Conservation (phyloP, 2,329 filamentous ascomycete species). For the Colletotrichum sp. region DNA sequence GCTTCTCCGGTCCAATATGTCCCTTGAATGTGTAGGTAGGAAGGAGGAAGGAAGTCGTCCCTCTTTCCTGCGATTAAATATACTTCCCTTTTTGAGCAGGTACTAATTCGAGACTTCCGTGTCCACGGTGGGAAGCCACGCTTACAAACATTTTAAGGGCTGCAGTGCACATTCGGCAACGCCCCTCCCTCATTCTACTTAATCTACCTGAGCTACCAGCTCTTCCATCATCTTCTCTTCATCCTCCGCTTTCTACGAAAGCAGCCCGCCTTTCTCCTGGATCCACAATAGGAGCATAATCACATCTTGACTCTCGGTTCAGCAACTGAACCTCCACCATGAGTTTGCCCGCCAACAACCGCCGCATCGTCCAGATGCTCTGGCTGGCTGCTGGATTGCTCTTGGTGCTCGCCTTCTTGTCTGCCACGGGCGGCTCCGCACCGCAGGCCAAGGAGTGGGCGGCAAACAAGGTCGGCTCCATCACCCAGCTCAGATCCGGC, state of each 20-base stretch:
- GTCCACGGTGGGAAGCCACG: background rate
- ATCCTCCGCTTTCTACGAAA: background rate
- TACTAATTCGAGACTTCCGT: background rate
- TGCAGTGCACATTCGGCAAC: background rate
- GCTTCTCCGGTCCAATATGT: background rate
- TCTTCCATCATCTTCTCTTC: background rate
- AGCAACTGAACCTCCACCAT: background rate
- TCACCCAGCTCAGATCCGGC: background rate
- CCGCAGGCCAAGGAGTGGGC: constrained; percentile 29
- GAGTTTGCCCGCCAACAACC: background rate
- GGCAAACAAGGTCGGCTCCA: constrained; percentile 16
- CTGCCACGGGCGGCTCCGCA: constrained; percentile 20
- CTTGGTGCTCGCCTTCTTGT: constrained; percentile 28
- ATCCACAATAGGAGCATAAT: background rate
- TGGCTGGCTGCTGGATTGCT: constrained; percentile 26
- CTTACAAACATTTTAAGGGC: background rate
- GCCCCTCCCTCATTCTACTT: background rate
- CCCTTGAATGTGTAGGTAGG: background rate
- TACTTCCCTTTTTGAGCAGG: background rate
- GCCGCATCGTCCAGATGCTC: constrained; percentile 23
- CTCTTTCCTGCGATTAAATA: background rate
- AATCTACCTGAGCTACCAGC: background rate
- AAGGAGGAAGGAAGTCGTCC: background rate
- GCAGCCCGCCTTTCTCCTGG: background rate
- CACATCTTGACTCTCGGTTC: background rate